Base-by-base conservation (phyloP, 345 rosid genomes). In the Tarenaya hassleriana region DNA sequence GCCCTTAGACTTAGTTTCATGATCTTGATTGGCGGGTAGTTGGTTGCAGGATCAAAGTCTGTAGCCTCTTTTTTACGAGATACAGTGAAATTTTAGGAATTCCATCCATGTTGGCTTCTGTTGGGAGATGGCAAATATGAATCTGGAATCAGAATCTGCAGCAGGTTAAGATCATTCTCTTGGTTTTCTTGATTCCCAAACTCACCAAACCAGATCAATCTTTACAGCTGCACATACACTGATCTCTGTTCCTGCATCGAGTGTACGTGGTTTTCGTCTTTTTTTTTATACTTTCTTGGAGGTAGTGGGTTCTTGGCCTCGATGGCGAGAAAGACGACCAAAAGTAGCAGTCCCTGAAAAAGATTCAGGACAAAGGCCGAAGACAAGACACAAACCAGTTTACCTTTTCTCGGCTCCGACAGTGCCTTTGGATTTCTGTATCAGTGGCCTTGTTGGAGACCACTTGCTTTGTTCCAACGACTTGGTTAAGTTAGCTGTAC, bases 291-390 rank as follows among this genome's bases (percentile, higher is more conserved):
- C 17, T 27, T 48, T 55, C 10, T 40, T 49, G 41, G 19, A 1
- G 44, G 38, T 42, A 21, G 29, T 39, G 96, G 38, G 39, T 72
- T 66, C 68, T 79, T 8, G 98, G 96, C 55, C 62, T 91, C n/a
- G 29, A 87, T 52, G 10, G 67, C 69, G 1, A 81, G 61, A 54
- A 73, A 91, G 60, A 87, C 68, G 31, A 84, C 75, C 68, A 82
- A 50, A n/a, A 47, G 94, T 91, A 50, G 94, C 84, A 3, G 84
- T 69, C 4, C 96, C 95, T n/a, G 34, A 84, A 79, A 61, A 87
- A 56, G 75, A 91, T 87, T n/a, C 38, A 91, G 75, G 37, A 69
- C 34, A 52, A n/a, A 91, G 70, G 67, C 96, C 82, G 61, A 91
- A 87, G 43, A 87, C 33, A 55, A 84, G 75, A 56, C 96, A 87